Evolutionary conservation across 2,329 filamentous ascomycete genomes (phyloP).

Genomic region (Coniochaeta hoffmannii): DNA sequence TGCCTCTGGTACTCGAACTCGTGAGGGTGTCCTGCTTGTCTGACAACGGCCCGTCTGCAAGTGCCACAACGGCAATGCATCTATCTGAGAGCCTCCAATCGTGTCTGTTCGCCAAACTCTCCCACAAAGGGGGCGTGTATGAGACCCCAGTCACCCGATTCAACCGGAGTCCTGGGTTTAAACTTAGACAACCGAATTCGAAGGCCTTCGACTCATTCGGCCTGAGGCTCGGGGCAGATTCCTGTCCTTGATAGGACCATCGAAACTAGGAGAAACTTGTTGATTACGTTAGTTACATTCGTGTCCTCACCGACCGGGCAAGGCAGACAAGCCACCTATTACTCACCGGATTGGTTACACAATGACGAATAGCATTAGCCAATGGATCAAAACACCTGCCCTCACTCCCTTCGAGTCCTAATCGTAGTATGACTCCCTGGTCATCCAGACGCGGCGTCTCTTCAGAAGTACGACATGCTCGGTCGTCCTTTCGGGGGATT

Average conservation of each 20-base stretch:
- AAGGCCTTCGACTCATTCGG: background rate
- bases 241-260: background rate
- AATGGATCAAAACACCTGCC: background rate
- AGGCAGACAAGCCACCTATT: background rate
- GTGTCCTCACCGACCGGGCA: background rate
- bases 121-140: background rate
- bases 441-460: background rate
- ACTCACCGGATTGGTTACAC: background rate
- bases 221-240: background rate
- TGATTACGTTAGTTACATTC: background rate
- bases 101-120: background rate
- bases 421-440: background rate
- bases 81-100: background rate
- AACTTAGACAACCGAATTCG: background rate
- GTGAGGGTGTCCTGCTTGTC: background rate
- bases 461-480: background rate
- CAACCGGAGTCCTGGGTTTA: background rate
- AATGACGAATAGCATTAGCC: background rate
- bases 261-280: background rate
- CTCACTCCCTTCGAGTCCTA: background rate
- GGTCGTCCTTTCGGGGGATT: background rate
- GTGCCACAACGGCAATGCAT: background rate
- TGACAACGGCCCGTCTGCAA: slow-evolving; percentile 1
- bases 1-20: background rate
- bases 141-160: too few species aligned